Evolutionary conservation across 2,329 filamentous ascomycete genomes (phyloP), one percentile per base, ranked within the genome.

Genomic region (Phyllosticta capitalensis): DNA sequence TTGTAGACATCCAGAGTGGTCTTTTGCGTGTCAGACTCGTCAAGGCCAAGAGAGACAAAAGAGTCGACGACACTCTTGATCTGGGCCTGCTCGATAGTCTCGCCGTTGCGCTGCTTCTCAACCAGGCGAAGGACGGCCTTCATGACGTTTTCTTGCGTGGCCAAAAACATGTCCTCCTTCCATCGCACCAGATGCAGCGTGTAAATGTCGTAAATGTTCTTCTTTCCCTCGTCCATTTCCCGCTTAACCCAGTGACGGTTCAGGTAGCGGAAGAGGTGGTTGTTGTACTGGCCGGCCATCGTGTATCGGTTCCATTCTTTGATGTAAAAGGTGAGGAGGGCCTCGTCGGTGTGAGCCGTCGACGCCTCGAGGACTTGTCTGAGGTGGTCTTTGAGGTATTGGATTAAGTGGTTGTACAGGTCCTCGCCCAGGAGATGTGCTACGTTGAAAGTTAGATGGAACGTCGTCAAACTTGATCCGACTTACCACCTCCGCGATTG

Each of bases 191-290:
- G 79, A 68, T 99, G 94, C 38, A 99, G 78, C 0, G 94, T 99
- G 75, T 99, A 99, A 54, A 99, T 94, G 72, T 99, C 94, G 73
- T 95, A 97, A 7, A 97, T 89, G 68, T 92, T 89, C 79, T 97
- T 96, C 78, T 99, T 97, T 33, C 94, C 94, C 74, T 99, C 94
- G 64, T 99, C 94, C 76, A 99, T 96, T 76, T 99, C 94, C 28
- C 94, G 83, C 81, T 96, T 99, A 1, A 99, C 94, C 94, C 95
- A 99, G 75, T 99, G 94, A 28, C 94, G 85, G 71, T 99, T 99
- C 24, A 99, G 83, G 71, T 99, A 99, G 58, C 88, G 81, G 79
- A 99, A 99, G 7, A 99, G 79, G 71, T 99, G 92, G 74, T 99
- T 95, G 72, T 96, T 94, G 76, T 95, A 99, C 74, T 95, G 95